Base-by-base conservation (phyloP, 2,329 filamentous ascomycete genomes). In the Hymenoscyphus occultus region DNA sequence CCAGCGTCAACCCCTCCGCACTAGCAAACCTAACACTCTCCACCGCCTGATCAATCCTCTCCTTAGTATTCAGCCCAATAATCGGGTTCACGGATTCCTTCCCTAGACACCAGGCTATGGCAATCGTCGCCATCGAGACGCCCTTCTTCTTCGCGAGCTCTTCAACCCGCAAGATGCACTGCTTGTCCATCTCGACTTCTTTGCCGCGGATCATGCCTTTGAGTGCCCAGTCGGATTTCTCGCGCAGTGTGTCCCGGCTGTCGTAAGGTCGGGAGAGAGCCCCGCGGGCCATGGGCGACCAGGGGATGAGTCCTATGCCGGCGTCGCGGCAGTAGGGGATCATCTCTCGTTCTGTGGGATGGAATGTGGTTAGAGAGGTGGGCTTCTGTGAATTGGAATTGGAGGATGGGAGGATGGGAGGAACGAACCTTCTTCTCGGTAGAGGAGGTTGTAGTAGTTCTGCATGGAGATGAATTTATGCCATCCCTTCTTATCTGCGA, bases 401-500 rank as follows among this genome's bases (percentile, higher is more conserved):
- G n/a, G n/a, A n/a, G n/a, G n/a, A n/a, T n/a, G n/a, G n/a, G n/a
- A n/a, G n/a, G 35, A 31, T 10, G 19, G 13, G 13, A 32, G 14
- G 3, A n/a, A 45, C 28, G 16, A 39, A 62, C 64, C 64, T 67
- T 89, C 87, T 69, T 90, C 87, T 4, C 87, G 81, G 72, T 87
- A 86, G 1, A 84, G 72, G 0, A 85, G 76, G 68, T 85, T 86
- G 72, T 87, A 82, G 58, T 82, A 80, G 32, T 84, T 83, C 68
- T 87, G 84, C 85, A 87, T 87, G 1, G 77, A 81, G 65, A 86
- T 77, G 70, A 88, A 87, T 72, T 86, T 83, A 16, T 82, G 84
- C 84, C 84, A 87, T 31, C 83, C 81, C 59, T 85, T 72, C 73
- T 80, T 80, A 67, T 85, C 80, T 13, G 86, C 86, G n/a, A 78